Base-by-base conservation (phyloP, 768 basidiomycete species). In the Amanita rimosa region DNA sequence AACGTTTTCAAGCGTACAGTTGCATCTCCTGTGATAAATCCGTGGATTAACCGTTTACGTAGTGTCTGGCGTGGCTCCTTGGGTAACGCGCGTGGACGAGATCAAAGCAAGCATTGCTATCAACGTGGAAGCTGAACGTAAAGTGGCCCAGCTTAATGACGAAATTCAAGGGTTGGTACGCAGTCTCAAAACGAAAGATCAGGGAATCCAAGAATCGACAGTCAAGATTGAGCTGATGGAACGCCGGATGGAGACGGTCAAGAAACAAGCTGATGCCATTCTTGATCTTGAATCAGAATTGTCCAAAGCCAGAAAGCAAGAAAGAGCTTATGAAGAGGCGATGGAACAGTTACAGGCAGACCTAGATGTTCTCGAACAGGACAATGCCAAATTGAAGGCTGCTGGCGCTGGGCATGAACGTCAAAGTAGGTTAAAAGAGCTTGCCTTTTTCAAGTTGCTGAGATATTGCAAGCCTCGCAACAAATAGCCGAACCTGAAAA, bases 201-300 rank as follows among this genome's bases (percentile, higher is more conserved):
- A 96, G 70, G 74, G 66, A 21, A 81, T 91, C 31, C 92, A 97
- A 62, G 96, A 98, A 59, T 72, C 82, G 4, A 69, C 71, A 2
- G 93, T 97, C 48, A 97, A 94, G 72, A 91, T 97, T 49, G 91
- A 97, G 62, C 74, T 94, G 11, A 87, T 98, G 79, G 93, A 96
- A 61, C 81, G 93, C 40, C 78, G 92, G 27, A 82, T 93, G 73
- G 94, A 98, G 60, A 76, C 81, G 1, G 83, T 82, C 52, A 94
- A 91, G 74, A 90, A 85, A 62, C 90, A 95, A 65, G 82, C 84
- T 3, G 95, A 97, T 49, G 68, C 75, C 6, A 85, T 97, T 45
- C 63, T 70, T 11, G 85, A 90, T 52, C 77, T 98, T 16, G 93
- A 97, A 66, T 65, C 61, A 27, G 85, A 94, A 57, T 69, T 97